A percentile compares a stretch with the other conserved stretches of the same genome.
phyloP scores from a whole-genome alignment of 257 asterid genomes.

The Mitragyna speciosa region DNA sequence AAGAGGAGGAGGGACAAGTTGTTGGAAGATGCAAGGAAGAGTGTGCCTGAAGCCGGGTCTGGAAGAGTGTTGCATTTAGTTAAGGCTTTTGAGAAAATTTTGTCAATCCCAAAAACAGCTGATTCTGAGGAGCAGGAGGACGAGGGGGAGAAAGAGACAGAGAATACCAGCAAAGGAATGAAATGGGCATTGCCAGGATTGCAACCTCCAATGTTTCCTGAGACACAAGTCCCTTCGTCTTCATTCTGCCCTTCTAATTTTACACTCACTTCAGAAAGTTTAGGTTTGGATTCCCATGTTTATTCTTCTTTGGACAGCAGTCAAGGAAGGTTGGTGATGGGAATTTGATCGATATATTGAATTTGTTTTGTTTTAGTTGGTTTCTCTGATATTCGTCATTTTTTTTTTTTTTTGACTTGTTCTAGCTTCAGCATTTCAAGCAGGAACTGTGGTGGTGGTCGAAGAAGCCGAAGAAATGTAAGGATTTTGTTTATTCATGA shows the following conservation, averaged over 20 bases:
- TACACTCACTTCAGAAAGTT: slow-evolving; percentile 65
- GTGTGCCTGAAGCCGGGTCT: slow-evolving; percentile 60
- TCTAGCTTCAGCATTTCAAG: slow-evolving; percentile 47
- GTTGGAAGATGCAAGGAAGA: slow-evolving; percentile 52
- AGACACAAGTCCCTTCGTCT: slow-evolving; percentile 50
- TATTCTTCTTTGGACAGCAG: slow-evolving; percentile 57
- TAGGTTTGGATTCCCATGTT: slow-evolving; percentile 54
- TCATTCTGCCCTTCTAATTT: slow-evolving; percentile 74
- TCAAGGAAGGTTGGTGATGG: slow-evolving; percentile 57
- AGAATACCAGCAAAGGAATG: slow-evolving; percentile 32
- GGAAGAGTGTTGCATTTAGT: slow-evolving; percentile 80
- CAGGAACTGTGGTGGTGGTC: slow-evolving; percentile 50
- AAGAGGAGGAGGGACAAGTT: slow-evolving; percentile 66
- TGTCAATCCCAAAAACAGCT: slow-evolving; percentile 35
- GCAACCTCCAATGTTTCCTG: slow-evolving; percentile 35
- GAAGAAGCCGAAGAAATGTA: slow-evolving; percentile 65
- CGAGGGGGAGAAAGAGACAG: slow-evolving; percentile 41
- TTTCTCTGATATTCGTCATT: slow-evolving; percentile 2
- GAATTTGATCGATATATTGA: neutral
- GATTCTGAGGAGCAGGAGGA: slow-evolving; percentile 46
- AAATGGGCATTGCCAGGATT: slow-evolving; percentile 64
- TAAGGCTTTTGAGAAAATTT: slow-evolving; percentile 73
- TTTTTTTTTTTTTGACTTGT: slow-evolving; percentile 19
- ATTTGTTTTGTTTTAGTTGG: neutral
- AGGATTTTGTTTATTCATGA: slow-evolving; percentile 27